Conservation (phyloP, 176 grass and related monocot species). For the Triticum urartu region DNA sequence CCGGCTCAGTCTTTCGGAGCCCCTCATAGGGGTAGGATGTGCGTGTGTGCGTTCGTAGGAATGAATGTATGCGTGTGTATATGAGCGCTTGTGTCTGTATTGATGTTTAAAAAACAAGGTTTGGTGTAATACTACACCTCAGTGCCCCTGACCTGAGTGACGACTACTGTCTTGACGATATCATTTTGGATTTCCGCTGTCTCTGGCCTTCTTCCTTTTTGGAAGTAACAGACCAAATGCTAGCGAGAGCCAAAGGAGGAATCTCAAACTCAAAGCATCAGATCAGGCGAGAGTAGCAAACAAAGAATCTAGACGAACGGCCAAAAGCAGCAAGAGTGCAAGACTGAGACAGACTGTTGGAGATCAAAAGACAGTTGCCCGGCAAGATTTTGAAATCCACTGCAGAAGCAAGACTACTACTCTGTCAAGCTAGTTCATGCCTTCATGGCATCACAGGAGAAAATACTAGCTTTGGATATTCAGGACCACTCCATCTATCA, state of each 20-base stretch:
- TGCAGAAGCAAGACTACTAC: background rate
- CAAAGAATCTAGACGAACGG: background rate
- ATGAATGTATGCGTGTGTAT: too few species aligned
- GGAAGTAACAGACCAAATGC: background rate
- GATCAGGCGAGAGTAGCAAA: background rate
- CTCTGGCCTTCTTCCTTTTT: background rate
- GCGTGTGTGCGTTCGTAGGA: too few species aligned
- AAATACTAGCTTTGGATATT: background rate
- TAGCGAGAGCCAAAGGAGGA: background rate
- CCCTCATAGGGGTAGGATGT: too few species aligned
- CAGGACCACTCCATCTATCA: background rate
- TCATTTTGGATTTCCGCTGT: background rate
- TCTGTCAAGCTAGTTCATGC: background rate
- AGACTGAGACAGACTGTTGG: background rate
- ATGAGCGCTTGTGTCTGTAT: too few species aligned
- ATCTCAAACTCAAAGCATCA: background rate
- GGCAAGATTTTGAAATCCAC: background rate
- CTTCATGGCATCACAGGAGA: constrained; percentile 3
- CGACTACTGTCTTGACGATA: background rate
- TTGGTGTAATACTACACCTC: too few species aligned
- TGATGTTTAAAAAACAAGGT: too few species aligned
- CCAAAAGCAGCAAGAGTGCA: background rate
- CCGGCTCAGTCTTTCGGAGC: too few species aligned
- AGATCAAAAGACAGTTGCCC: constrained; percentile 15
- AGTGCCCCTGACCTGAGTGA: too few species aligned